Evolutionary conservation across 2,329 filamentous ascomycete genomes (phyloP).

Genomic region (Arthroderma uncinatum): DNA sequence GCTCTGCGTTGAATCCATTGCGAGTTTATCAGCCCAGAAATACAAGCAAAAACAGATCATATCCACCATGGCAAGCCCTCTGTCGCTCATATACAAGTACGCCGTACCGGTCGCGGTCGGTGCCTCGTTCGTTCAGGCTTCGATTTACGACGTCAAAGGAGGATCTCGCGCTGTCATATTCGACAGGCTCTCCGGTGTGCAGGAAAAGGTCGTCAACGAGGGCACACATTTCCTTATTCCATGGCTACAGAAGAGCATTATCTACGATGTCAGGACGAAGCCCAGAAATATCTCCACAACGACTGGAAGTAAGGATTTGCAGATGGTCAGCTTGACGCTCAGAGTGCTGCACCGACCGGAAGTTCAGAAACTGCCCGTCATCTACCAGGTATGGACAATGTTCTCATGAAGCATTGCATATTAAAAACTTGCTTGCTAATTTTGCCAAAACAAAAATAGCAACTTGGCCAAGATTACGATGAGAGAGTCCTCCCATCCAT

Average conservation of each 20-base stretch:
- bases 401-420: not conserved
- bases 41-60: not conserved
- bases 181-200: slow-evolving; percentile 82
- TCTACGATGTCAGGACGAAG: slow-evolving; percentile 96
- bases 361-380: slow-evolving; percentile 84
- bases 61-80: slow-evolving; percentile 14
- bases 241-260: slow-evolving; percentile 87
- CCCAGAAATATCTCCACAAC: slow-evolving; percentile 95
- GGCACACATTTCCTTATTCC: slow-evolving; percentile 94
- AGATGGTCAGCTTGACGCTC: slow-evolving; percentile 98
- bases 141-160: slow-evolving; percentile 94
- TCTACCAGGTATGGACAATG: slow-evolving; percentile 69
- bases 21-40: not conserved
- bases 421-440: not conserved
- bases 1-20: not conserved
- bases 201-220: slow-evolving; percentile 85
- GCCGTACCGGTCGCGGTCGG: slow-evolving; percentile 64
- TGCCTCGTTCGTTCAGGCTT: slow-evolving; percentile 57
- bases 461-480: slow-evolving; percentile 95
- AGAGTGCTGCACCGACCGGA: slow-evolving; percentile 90
- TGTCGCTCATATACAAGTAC: slow-evolving; percentile 29
- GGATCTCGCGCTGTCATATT: slow-evolving; percentile 95
- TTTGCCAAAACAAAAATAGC: slow-evolving; percentile 43
- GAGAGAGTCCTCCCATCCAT: slow-evolving; percentile 97
- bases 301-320: slow-evolving; percentile 95